phyloP scores from a whole-genome alignment of 495 filamentous ascomycete species.

The Podospora pseudopauciseta region DNA sequence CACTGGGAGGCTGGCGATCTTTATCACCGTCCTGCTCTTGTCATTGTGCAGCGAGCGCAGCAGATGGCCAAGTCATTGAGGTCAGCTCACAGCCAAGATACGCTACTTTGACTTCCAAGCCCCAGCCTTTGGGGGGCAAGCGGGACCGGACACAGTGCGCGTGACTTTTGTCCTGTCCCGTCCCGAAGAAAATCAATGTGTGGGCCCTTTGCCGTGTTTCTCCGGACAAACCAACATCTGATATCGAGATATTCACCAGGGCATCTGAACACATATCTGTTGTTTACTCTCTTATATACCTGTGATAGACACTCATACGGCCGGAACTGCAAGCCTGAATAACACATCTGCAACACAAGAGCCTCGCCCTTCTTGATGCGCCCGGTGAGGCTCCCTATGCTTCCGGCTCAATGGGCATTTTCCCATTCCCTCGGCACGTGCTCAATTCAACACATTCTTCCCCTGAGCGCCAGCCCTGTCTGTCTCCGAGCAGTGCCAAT shows the following conservation, averaged over 20 bases:
- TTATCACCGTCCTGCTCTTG: conserved; percentile 20
- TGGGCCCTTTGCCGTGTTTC: conserved; percentile 7
- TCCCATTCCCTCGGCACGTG: conserved; percentile 1
- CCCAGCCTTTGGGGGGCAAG: background rate
- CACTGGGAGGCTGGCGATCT: conserved; percentile 25
- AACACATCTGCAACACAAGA: background rate
- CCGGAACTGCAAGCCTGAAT: background rate
- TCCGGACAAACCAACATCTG: background rate
- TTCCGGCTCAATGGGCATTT: background rate
- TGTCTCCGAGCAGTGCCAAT: background rate
- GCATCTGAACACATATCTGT: background rate
- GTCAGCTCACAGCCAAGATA: conserved; percentile 8
- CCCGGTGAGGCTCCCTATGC: background rate
- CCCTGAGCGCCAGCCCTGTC: background rate
- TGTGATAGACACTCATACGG: background rate
- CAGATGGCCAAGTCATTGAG: background rate
- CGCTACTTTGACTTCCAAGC: background rate
- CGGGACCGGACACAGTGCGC: conserved; percentile 10
- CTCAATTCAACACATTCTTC: background rate
- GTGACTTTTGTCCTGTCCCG: conserved; percentile 1
- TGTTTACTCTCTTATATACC: background rate
- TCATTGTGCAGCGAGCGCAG: conserved; percentile 17
- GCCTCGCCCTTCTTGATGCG: background rate
- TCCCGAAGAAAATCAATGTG: background rate
- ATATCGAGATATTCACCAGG: background rate